Evolutionary conservation across 1,139 yeast species (phyloP).

Genomic region (Protomyces arabidopsidicola): DNA sequence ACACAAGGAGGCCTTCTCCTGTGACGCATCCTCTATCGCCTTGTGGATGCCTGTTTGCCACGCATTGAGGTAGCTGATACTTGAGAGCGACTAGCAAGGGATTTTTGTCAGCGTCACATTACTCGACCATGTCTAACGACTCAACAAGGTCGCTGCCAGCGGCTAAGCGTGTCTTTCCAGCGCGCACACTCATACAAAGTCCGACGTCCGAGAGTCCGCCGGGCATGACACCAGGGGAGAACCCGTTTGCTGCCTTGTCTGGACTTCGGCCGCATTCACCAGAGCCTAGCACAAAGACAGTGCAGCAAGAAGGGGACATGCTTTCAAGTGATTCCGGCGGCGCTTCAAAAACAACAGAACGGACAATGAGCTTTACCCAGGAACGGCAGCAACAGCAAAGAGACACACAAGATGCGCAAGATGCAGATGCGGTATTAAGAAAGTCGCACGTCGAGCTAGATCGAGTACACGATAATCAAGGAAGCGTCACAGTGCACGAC

Average conservation of each 20-base stretch:
- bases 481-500: conserved; percentile 7
- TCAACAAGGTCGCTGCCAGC: not conserved
- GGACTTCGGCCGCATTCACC: not conserved
- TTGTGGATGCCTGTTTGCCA: not conserved
- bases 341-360: not conserved
- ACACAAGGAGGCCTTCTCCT: too few species aligned
- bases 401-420: not conserved
- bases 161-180: conserved; percentile 13
- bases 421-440: not conserved
- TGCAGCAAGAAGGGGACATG: not conserved
- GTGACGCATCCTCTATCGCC: too few species aligned
- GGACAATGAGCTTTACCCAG: not conserved
- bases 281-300: not conserved
- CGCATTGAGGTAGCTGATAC: not conserved
- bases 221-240: not conserved
- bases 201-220: not conserved
- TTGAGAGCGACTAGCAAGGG: too few species aligned
- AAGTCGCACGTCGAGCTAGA: conserved; percentile 3
- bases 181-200: conserved; percentile 14
- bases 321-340: not conserved
- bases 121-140: not conserved
- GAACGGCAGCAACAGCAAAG: not conserved
- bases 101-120: too few species aligned
- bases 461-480: conserved; percentile 8
- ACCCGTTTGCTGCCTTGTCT: not conserved